phyloP scores from a whole-genome alignment of 345 rosid species.

The Toxicodendron radicans region DNA sequence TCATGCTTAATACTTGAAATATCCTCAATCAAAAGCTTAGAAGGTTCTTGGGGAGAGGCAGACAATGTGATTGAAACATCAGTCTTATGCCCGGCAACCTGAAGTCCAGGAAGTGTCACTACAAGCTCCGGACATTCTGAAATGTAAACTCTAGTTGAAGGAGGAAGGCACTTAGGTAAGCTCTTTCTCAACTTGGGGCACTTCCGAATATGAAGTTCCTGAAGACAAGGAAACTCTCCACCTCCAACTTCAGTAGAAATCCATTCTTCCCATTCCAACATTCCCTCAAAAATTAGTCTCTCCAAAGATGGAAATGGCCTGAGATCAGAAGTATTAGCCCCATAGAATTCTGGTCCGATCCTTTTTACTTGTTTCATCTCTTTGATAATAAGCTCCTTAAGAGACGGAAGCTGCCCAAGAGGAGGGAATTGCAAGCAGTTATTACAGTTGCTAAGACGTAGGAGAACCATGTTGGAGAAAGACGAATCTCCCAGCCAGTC shows the following conservation, averaged over 20 bases:
- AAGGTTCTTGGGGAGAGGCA: too few relatives aligned
- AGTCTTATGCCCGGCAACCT: constrained; percentile 3
- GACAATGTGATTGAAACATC: background rate
- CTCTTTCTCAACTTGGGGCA: constrained; percentile 21
- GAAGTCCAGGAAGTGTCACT: background rate
- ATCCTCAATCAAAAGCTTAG: too few relatives aligned
- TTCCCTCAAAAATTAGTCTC: constrained; percentile 16
- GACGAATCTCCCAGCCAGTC: constrained; percentile 32
- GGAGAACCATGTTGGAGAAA: constrained; percentile 10
- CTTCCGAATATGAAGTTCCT: constrained; percentile 18
- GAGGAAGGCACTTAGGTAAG: constrained; percentile 25
- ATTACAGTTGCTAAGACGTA: constrained; percentile 21
- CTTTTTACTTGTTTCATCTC: constrained; percentile 22
- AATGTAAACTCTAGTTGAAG: constrained; percentile 17
- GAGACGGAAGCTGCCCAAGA: constrained; percentile 33
- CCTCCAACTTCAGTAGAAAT: constrained; percentile 11
- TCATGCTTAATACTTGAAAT: too few relatives aligned
- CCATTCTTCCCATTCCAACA: constrained; percentile 35
- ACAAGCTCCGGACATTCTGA: constrained; percentile 8
- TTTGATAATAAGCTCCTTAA: constrained; percentile 18
- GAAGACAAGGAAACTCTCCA: constrained; percentile 26
- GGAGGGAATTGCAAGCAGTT: constrained; percentile 29
- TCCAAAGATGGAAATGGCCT: constrained; percentile 23
- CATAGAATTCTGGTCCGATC: constrained; percentile 28
- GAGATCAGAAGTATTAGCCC: constrained; percentile 1